phyloP scores from a whole-genome alignment of 1,284 basidiomycete species.

The Laetiporus sulphureus region DNA sequence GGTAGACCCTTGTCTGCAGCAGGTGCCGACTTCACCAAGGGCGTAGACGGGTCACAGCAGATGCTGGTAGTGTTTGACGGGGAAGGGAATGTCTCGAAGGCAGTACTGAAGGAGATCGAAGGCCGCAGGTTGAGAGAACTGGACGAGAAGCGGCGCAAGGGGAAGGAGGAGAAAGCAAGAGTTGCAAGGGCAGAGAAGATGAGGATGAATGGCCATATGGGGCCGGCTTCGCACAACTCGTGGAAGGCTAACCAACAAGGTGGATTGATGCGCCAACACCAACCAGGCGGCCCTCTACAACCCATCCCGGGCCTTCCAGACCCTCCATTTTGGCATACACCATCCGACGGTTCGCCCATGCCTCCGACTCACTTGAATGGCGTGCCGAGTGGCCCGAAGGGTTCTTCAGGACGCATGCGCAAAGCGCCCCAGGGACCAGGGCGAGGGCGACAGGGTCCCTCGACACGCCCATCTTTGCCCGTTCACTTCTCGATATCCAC shows the following conservation, averaged over 20 bases:
- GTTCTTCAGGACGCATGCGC: conserved; percentile 16
- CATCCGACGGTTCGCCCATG: conserved; percentile 7
- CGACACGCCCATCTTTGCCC: conserved; percentile 14
- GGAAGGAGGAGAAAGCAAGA: conserved; percentile 18
- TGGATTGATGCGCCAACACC: conserved; percentile 7
- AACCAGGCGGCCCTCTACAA: conserved; percentile 6
- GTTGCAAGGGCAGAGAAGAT: conserved; percentile 19
- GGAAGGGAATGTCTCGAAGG: conserved; percentile 49
- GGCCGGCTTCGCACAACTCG: conserved; percentile 13
- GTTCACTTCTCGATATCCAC: conserved; percentile 13
- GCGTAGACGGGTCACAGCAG: conserved; percentile 27
- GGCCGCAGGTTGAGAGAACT: conserved; percentile 43
- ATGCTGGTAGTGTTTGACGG: conserved; percentile 59
- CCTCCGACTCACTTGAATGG: conserved; percentile 11
- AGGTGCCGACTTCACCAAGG: conserved; percentile 28
- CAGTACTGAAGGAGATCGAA: conserved; percentile 55
- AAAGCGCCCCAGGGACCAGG: conserved; percentile 19
- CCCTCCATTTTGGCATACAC: conserved; percentile 8
- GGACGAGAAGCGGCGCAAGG: conserved; percentile 39
- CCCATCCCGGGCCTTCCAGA: conserved; percentile 13
- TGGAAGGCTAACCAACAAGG: conserved; percentile 14
- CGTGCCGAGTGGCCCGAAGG: conserved; percentile 14
- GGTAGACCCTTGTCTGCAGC: conserved; percentile 41
- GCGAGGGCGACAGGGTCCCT: conserved; percentile 18
- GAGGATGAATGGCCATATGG: conserved; percentile 19